Evolutionary conservation across 495 filamentous ascomycete genomes (phyloP).

Genomic region (Neurospora sublineolata): DNA sequence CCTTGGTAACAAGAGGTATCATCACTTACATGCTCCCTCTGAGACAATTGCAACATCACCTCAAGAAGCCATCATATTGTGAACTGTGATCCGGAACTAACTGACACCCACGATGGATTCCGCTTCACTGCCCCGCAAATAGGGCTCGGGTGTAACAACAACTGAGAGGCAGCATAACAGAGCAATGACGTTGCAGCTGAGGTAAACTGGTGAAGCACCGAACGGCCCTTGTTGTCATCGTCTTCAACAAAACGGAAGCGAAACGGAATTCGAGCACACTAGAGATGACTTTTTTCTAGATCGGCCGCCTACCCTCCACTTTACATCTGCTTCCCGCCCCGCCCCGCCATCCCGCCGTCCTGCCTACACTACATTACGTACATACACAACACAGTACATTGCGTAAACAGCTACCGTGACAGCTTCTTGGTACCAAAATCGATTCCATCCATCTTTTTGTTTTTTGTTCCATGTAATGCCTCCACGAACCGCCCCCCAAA

Average conservation of each 20-base stretch:
- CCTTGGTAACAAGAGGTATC: neutral
- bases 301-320: neutral
- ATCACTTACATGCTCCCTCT: neutral
- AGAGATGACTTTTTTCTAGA: neutral
- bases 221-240: neutral
- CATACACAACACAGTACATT: too few relatives aligned
- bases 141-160: neutral
- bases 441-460: neutral
- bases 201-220: neutral
- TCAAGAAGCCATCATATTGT: neutral
- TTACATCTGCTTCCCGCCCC: neutral
- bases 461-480: neutral
- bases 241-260: neutral
- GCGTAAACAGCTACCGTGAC: neutral
- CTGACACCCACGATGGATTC: neutral
- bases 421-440: neutral
- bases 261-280: neutral
- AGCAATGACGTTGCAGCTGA: neutral
- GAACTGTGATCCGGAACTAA: neutral
- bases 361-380: neutral
- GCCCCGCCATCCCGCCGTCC: neutral
- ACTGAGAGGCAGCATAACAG: neutral
- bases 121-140: neutral
- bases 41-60: neutral
- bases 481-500: constrained; percentile 2